Evolutionary conservation across 2,329 filamentous ascomycete genomes (phyloP).

Genomic region (Cercospora zeina): DNA sequence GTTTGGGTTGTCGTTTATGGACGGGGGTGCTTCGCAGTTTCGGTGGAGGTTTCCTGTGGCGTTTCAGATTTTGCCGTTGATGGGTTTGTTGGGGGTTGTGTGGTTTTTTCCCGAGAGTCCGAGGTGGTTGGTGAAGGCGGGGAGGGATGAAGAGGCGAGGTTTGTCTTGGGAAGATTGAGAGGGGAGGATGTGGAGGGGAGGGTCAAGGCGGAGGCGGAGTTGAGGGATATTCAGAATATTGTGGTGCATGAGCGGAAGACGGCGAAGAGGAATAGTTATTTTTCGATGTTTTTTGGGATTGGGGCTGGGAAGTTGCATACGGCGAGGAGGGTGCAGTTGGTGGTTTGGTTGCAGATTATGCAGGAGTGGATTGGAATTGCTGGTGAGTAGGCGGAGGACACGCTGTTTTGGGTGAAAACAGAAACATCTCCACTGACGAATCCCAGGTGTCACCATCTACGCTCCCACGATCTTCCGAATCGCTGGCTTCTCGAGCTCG

Average conservation of each 20-base stretch:
- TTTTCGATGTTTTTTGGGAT: slow-evolving; percentile 41
- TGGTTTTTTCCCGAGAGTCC: slow-evolving; percentile 70
- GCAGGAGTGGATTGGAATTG: slow-evolving; percentile 41
- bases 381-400: neutral
- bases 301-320: slow-evolving; percentile 39
- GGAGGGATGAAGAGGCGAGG: slow-evolving; percentile 65
- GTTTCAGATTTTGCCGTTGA: slow-evolving; percentile 66
- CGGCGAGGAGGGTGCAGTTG: slow-evolving; percentile 41
- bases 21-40: slow-evolving; percentile 25
- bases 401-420: neutral
- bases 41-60: slow-evolving; percentile 60
- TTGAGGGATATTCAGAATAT: slow-evolving; percentile 68
- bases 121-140: slow-evolving; percentile 66
- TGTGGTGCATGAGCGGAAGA: slow-evolving; percentile 57
- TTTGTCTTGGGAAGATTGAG: slow-evolving; percentile 65
- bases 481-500: slow-evolving; percentile 39
- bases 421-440: slow-evolving; percentile 17
- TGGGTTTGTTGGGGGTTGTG: slow-evolving; percentile 44
- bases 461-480: slow-evolving; percentile 39
- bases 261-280: slow-evolving; percentile 37
- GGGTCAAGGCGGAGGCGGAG: slow-evolving; percentile 58
- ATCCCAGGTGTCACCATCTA: slow-evolving; percentile 43
- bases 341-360: slow-evolving; percentile 46
- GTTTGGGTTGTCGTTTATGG: slow-evolving; percentile 34
- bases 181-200: slow-evolving; percentile 49